phyloP scores from a whole-genome alignment of 1,284 basidiomycete species.

The Blastosporella zonata region DNA sequence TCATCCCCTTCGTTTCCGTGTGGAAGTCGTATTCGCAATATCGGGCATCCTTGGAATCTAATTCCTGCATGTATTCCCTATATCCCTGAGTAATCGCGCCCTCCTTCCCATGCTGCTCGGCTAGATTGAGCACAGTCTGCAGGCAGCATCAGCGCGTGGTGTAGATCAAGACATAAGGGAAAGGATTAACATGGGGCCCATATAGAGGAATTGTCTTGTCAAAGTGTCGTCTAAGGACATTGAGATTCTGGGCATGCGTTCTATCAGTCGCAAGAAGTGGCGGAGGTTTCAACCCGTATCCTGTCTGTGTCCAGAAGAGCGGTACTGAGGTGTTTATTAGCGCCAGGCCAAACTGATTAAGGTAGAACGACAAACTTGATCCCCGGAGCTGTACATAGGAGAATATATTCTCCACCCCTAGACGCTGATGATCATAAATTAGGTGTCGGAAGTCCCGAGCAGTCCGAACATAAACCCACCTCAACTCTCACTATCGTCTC shows the following conservation, averaged over 20 bases:
- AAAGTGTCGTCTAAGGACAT: constrained; percentile 76
- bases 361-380: constrained; percentile 56
- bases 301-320: constrained; percentile 86
- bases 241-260: constrained; percentile 70
- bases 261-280: constrained; percentile 75
- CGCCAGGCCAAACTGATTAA: constrained; percentile 2
- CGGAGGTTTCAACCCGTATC: constrained; percentile 83
- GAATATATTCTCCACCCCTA: constrained; percentile 74
- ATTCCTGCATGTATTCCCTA: constrained; percentile 60
- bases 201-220: constrained; percentile 66
- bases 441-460: constrained; percentile 2
- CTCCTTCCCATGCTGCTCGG: constrained; percentile 90
- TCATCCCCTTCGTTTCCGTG: constrained; percentile 86
- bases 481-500: constrained; percentile 83
- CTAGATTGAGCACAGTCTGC: constrained; percentile 83
- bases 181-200: constrained; percentile 63
- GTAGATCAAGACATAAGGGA: not conserved
- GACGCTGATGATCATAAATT: constrained; percentile 45
- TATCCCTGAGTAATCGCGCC: constrained; percentile 78
- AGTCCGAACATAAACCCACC: constrained; percentile 38
- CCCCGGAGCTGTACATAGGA: constrained; percentile 88
- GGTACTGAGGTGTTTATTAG: constrained; percentile 55
- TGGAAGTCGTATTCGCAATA: constrained; percentile 90
- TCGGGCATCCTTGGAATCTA: constrained; percentile 60
- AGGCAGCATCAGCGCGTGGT: not conserved